Evolutionary conservation across 805 yeast species (phyloP).

Genomic region (Ogataea ganodermae): DNA sequence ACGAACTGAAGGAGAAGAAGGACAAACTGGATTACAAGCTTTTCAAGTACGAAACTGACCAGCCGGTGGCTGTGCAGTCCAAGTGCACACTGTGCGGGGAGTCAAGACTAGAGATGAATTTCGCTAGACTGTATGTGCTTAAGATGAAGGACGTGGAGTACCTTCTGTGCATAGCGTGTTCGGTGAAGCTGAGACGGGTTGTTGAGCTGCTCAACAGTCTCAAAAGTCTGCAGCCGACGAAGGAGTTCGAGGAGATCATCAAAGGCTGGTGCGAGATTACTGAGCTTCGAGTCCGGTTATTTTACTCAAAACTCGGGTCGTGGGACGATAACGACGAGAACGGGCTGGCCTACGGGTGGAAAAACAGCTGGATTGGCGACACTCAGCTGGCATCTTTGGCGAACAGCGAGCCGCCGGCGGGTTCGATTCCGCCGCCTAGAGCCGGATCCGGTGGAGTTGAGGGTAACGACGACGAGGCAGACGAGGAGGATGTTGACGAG

Average conservation of each 20-base stretch:
- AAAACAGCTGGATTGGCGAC: slow-evolving; percentile 32
- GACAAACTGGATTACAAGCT: slow-evolving; percentile 19
- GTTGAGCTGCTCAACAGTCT: slow-evolving; percentile 83
- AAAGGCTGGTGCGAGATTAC: slow-evolving; percentile 66
- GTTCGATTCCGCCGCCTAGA: background rate
- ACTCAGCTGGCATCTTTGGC: background rate
- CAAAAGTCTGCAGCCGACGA: slow-evolving; percentile 43
- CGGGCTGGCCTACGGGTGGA: slow-evolving; percentile 38
- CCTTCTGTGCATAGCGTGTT: slow-evolving; percentile 81
- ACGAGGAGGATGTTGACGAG: slow-evolving; percentile 12
- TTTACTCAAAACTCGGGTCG: slow-evolving; percentile 82
- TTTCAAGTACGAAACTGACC: slow-evolving; percentile 38
- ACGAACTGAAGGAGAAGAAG: slow-evolving; percentile 21
- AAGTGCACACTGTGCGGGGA: slow-evolving; percentile 90
- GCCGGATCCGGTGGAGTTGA: slow-evolving; percentile 1
- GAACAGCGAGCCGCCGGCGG: background rate
- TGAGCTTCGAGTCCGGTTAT: slow-evolving; percentile 68
- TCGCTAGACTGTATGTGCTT: slow-evolving; percentile 74
- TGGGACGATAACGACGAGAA: slow-evolving; percentile 53
- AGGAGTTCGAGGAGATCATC: slow-evolving; percentile 37
- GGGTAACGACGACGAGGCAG: background rate
- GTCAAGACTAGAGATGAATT: slow-evolving; percentile 63
- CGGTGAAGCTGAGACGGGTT: slow-evolving; percentile 73
- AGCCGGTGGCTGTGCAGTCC: slow-evolving; percentile 72
- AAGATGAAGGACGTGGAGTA: slow-evolving; percentile 47